Base-by-base conservation (phyloP, 192 early-diverging fungal species). In the Spinellus fusiger region DNA sequence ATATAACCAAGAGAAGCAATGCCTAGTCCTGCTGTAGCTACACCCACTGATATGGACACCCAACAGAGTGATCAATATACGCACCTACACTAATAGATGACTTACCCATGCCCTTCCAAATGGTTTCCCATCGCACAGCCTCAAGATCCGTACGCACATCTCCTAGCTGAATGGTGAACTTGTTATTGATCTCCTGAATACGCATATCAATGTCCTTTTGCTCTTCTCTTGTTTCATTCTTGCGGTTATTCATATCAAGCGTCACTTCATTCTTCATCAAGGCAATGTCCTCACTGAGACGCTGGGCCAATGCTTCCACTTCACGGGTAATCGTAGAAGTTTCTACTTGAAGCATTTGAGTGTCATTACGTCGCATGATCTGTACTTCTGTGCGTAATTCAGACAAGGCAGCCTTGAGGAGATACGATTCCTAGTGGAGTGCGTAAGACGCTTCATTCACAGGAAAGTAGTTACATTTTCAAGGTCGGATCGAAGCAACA, bases 211-310 rank as follows among this genome's bases (percentile, higher is more conserved):
- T 81, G 28, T 74, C 77, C 61, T 92, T 92, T 68, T 90, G 86
- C 23, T 88, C 80, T 52, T 89, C 89, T 22, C 84, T 76, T 7
- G 81, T 82, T 35, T 97, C 94, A 44, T 89, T 82, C 64, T 90
- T 91, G 63, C 89, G 87, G 65, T 89, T 89, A 71, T 92, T 97
- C 70, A 97, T 73, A 64, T 97, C 94, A 58, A 97, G 85, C 22
- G 86, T 77, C 44, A 97, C 86, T n/a, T 94, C 91, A 13, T 85
- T 80, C 61, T 90, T 90, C 71, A 95, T 68, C 28, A 81, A 82
- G 4, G 83, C 80, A 20, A 91, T 78, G 44, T 89, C 81, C 48
- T 97, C 94, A n/a, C 83, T 76, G 32, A 90, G 73, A 33, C 80
- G 80, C 48, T 89, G 89, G 34, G 78, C 80, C 59, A 94, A 56